Evolutionary conservation across 2,329 filamentous ascomycete species (phyloP), one percentile per base, ranked within the genome.

Genomic region (Fusarium subglutinans): DNA sequence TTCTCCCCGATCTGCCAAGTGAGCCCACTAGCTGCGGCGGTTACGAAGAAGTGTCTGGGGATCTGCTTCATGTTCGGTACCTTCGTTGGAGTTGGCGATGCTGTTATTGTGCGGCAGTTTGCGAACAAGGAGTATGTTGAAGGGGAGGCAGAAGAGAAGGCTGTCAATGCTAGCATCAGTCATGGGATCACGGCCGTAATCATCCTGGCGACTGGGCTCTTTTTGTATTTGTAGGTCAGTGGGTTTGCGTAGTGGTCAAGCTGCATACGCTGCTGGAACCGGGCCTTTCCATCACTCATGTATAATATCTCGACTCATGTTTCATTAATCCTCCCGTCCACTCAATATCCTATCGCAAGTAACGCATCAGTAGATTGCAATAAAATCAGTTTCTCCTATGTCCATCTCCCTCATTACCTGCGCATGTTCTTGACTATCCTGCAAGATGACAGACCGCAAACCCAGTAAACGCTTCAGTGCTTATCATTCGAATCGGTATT

Each of bases 61-160:
- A 48, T 74, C 9, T 74, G 63, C 33, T 62, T 74, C 28, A 69
- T 74, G 35, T 17, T 56, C 3, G 71, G 71, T 15, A 65, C 71
- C 3, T 8, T 72, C 3, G 67, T 74, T 15, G 71, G 50, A 6
- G 41, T 74, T n/a, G 71, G 71, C 5, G 71, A 74, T 43, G 71
- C 71, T 45, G 48, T 71, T 13, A 15, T 74, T 22, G 33, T 72
- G 11, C 40, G 67, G 5, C 55, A 68, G 8, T 74, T 65, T 51
- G 67, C 67, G 18, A 74, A 74, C 8, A 56, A 61, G 30, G 63
- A 69, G 10, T 44, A 30, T 5, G 30, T 74, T 5, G 26, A 58
- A 14, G 71, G 55, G 5, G 63, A 72, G 17, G 47, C 33, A 9
- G 58, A 72, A 40, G 38, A 40, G 4, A 62, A 64, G 26, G 67